Percentiles rank a stretch among this genome's conserved stretches.
Evolutionary conservation across 345 rosid genomes (phyloP).

Genomic region (Trapa bicornis): DNA sequence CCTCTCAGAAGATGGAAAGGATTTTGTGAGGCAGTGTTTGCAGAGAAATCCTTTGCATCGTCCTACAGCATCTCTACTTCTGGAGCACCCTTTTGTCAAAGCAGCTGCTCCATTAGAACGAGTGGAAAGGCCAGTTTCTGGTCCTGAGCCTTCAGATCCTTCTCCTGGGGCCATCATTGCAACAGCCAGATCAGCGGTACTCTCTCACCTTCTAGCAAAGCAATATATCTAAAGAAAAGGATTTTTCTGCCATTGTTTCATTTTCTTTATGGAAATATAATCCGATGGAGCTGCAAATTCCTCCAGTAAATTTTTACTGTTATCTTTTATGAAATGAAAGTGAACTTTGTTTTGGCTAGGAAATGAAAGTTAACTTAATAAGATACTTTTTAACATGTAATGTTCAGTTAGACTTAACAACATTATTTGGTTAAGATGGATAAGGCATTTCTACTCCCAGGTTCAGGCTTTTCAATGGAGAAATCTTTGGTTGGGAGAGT

Average conservation of each 20-base stretch:
- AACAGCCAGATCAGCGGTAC: constrained; percentile 35
- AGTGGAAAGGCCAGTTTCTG: constrained; percentile 38
- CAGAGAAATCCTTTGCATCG: constrained; percentile 49
- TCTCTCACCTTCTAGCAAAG: background rate
- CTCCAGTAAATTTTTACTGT: background rate
- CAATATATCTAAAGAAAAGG: background rate
- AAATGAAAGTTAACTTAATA: background rate
- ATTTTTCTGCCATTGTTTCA: background rate
- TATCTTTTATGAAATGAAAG: background rate
- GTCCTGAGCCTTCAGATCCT: constrained; percentile 27
- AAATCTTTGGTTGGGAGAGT: too few relatives aligned
- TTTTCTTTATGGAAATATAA: background rate
- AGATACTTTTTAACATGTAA: background rate
- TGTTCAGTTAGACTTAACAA: background rate
- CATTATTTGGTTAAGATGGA: too few relatives aligned
- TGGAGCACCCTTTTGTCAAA: constrained; percentile 52
- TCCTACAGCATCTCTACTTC: constrained; percentile 44
- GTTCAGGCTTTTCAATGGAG: too few relatives aligned
- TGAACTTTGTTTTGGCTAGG: background rate
- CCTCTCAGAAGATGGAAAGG: constrained; percentile 57
- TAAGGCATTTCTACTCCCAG: too few relatives aligned
- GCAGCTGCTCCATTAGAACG: constrained; percentile 41
- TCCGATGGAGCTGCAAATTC: background rate
- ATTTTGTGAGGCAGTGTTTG: constrained; percentile 47
- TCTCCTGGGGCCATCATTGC: constrained; percentile 11